Evolutionary conservation across 768 basidiomycete genomes (phyloP), one percentile per base, ranked within the genome.

Genomic region (Lactarius tabidus): DNA sequence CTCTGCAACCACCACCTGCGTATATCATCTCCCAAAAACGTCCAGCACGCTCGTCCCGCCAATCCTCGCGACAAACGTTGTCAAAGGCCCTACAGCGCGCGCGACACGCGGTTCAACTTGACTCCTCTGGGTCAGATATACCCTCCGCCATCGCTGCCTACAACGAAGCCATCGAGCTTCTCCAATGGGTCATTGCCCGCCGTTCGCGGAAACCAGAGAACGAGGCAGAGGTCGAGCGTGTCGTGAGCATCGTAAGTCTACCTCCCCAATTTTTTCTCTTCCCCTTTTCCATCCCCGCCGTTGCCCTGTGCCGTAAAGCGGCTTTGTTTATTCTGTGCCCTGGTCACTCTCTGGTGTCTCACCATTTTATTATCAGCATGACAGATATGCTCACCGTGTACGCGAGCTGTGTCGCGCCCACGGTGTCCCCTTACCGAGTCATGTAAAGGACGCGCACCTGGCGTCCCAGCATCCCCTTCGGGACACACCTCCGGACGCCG

Each of bases 121-220:
- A 66, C 33, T 15, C 26, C 18, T 3, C 60, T 5, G 23, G n/a
- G 12, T 35, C 51, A 28, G 56, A 66, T 39, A 0, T 45, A 23
- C 56, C 60, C 39, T 56, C 38, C 38, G 33, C 60, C 6, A 35
- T 66, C 26, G 51, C 38, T 1, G 57, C 55, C 2, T 66, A 66
- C 33, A 48, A 54, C 26, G 67, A 62, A 36, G 57, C 58, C 18
- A 72, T 76, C 17, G 76, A 74, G 43, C 67, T 78, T 2, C 79
- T 79, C 80, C 84, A 85, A 71, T 80, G 43, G 45, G 75, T 72
- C 35, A 70, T 75, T 28, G 39, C 48, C 7, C 60, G 56, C 8
- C 65, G 65, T 26, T 41, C 60, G 2, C 56, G 26, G 20, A 52
- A 23, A 18, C 20, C 56, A 1, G 65, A 41, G 20, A 36, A 20